Evolutionary conservation across 75 land plant genomes (phyloP).

Genomic region (Selaginella tamariscina): DNA sequence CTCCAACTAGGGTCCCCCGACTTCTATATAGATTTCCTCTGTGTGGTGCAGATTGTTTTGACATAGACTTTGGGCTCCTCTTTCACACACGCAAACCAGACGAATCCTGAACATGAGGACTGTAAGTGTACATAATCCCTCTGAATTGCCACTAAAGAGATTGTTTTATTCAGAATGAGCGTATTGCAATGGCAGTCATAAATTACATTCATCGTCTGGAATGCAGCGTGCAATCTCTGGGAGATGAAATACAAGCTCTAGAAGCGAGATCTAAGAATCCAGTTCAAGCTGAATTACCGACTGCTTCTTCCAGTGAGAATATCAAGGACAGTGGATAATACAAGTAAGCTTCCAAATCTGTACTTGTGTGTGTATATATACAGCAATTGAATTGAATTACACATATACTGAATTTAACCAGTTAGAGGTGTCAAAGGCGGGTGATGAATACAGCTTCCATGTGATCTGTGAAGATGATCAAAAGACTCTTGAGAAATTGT

Average conservation of each 20-base stretch:
- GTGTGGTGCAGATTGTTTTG: background rate
- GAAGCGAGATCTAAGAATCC: background rate
- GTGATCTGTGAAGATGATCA: background rate
- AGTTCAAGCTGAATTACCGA: background rate
- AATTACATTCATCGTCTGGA: background rate
- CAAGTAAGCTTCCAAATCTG: no score
- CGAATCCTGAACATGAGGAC: no score
- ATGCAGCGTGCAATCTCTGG: background rate
- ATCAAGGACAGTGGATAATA: background rate
- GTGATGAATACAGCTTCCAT: background rate
- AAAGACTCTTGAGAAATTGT: background rate
- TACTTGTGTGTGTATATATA: no score
- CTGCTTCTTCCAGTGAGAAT: background rate
- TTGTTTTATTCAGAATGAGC: background rate
- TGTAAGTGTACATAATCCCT: background rate
- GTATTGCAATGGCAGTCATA: background rate
- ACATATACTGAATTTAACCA: no score
- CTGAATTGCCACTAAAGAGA: background rate
- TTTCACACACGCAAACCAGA: no score
- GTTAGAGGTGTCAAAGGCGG: background rate
- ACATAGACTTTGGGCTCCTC: no score
- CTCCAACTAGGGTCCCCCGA: background rate
- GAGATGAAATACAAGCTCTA: background rate
- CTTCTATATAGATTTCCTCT: background rate
- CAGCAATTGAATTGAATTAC: no score